phyloP scores from a whole-genome alignment of 371 early-diverging fungal genomes.

The Mortierella sp. region DNA sequence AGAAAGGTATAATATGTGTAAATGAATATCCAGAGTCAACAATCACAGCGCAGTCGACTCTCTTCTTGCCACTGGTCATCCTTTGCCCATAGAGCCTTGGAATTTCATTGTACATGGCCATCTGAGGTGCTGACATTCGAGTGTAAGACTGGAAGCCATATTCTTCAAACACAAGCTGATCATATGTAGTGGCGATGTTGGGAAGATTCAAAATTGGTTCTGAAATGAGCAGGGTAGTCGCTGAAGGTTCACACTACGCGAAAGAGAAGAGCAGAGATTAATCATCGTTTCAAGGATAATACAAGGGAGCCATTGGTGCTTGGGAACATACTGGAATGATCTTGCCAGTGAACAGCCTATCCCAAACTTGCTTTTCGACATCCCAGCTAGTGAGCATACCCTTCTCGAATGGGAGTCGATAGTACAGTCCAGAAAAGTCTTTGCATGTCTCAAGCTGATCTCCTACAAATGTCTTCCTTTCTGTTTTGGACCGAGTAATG shows the following conservation, averaged over 20 bases:
- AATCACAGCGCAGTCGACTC: conserved; percentile 74
- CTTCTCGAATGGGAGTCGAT: conserved; percentile 85
- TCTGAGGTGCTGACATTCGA: conserved; percentile 68
- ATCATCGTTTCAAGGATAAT: background rate
- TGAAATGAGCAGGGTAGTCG: conserved; percentile 77
- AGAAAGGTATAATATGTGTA: conserved; percentile 84
- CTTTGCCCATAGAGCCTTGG: conserved; percentile 62
- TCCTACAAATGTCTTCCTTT: conserved; percentile 72
- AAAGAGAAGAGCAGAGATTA: background rate
- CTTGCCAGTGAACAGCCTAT: conserved; percentile 73
- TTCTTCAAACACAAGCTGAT: conserved; percentile 90
- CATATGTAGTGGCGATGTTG: conserved; percentile 76
- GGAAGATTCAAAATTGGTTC: conserved; percentile 88
- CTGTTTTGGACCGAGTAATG: conserved; percentile 72
- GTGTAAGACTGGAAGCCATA: conserved; percentile 78
- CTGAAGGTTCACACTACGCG: conserved; percentile 69
- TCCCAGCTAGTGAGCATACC: conserved; percentile 86
- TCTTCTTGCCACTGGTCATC: conserved; percentile 57
- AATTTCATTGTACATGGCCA: conserved; percentile 66
- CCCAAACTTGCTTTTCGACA: conserved; percentile 83
- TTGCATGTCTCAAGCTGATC: conserved; percentile 76
- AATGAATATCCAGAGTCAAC: conserved; percentile 90
- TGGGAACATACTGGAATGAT: conserved; percentile 63
- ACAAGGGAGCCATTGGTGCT: background rate
- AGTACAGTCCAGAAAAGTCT: conserved; percentile 82